A percentile compares a stretch with the other conserved stretches of the same genome.
Conservation (phyloP, 139 green algal species). For the Closterium sp. region DNA sequence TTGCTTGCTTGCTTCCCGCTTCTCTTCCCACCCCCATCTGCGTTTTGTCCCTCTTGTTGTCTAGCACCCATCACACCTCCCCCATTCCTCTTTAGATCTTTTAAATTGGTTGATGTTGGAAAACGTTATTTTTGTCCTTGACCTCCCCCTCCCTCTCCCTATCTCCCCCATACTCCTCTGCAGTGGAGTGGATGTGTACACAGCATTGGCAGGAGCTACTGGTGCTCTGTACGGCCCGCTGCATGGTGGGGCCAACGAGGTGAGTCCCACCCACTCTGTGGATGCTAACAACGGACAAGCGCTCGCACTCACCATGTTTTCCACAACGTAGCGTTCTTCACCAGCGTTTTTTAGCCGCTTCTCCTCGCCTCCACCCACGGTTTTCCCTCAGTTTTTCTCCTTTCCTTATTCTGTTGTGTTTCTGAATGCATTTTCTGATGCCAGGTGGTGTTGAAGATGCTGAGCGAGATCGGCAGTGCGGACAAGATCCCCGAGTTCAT, state of each 20-base stretch:
- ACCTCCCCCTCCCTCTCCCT: not conserved
- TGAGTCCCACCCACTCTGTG: not conserved
- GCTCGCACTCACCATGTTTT: too few species aligned
- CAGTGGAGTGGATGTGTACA: slow-evolving; percentile 92
- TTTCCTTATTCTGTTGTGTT: too few species aligned
- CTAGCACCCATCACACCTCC: too few species aligned
- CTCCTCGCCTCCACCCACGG: too few species aligned
- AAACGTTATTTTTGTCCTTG: not conserved
- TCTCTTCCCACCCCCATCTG: not conserved
- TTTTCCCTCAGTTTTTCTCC: too few species aligned
- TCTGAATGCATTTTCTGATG: too few species aligned
- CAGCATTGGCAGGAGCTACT: slow-evolving; percentile 80
- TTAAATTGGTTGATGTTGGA: too few species aligned
- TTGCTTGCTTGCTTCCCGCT: too few species aligned
- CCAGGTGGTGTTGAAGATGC: slow-evolving; percentile 92
- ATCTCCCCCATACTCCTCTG: not conserved
- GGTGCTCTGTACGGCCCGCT: slow-evolving; percentile 97
- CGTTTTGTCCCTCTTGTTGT: not conserved
- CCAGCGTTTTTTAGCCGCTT: too few species aligned
- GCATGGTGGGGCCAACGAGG: slow-evolving; percentile 96
- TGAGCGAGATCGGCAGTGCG: slow-evolving; percentile 81
- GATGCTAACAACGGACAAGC: too few species aligned
- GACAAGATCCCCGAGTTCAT: slow-evolving; percentile 76
- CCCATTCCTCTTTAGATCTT: too few species aligned
- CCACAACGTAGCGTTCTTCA: too few species aligned